Evolutionary conservation across 169 alveolate species (phyloP).

Genomic region (Theileria luwenshuni): DNA sequence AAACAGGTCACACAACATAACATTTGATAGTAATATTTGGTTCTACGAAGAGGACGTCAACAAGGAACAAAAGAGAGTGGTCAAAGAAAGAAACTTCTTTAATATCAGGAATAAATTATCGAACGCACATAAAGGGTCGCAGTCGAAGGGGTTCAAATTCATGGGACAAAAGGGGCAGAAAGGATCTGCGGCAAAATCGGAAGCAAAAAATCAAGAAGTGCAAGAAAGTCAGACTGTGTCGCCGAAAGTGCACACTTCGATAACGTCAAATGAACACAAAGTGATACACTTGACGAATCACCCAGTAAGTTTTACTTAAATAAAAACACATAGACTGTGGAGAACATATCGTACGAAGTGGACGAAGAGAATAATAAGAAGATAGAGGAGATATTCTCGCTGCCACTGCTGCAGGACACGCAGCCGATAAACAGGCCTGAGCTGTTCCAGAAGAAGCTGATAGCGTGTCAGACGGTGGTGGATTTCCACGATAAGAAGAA

Average conservation of each 20-base stretch:
- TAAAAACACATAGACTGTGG: not conserved
- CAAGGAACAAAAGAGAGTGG: conserved; percentile 24
- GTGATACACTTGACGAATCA: conserved; percentile 21
- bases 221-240: conserved; percentile 5
- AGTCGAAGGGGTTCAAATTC: conserved; percentile 1
- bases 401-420: conserved; percentile 77
- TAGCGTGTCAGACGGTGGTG: conserved; percentile 80
- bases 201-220: not conserved
- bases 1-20: not conserved
- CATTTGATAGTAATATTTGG: conserved; percentile 21
- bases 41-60: conserved; percentile 24
- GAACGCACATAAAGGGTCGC: not conserved
- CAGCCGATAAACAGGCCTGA: conserved; percentile 73
- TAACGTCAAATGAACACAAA: conserved; percentile 12
- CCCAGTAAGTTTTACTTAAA: not conserved
- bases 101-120: conserved; percentile 43
- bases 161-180: conserved; percentile 5
- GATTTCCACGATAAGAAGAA: conserved; percentile 69
- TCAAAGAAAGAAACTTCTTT: conserved; percentile 49
- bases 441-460: conserved; percentile 81
- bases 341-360: conserved; percentile 1
- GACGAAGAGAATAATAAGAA: conserved; percentile 25
- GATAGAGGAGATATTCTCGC: conserved; percentile 65
- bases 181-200: not conserved
- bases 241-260: not conserved